Evolutionary conservation across 805 yeast species (phyloP).

Genomic region (Candida caryicola): DNA sequence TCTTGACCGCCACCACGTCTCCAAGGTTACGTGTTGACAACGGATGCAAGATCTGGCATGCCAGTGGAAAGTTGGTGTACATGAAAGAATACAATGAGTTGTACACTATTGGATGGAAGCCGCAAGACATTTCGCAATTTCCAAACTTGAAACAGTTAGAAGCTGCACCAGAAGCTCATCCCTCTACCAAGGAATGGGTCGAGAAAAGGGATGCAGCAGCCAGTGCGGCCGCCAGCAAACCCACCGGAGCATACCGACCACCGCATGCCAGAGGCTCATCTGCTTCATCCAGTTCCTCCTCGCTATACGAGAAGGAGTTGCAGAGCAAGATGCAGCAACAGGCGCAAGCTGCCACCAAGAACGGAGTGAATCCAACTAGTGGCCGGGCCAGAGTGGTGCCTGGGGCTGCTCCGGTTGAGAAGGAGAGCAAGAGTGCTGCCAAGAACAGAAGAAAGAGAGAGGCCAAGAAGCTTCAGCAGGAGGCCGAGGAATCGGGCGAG

Average conservation of each 20-base stretch:
- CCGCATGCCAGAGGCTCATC: constrained; percentile 78
- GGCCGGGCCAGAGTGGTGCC: constrained; percentile 47
- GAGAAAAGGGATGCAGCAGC: constrained; percentile 38
- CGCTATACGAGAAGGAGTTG: constrained; percentile 59
- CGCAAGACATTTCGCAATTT: constrained; percentile 52
- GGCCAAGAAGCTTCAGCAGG: constrained; percentile 38
- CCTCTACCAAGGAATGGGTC: constrained; percentile 60
- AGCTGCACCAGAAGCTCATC: constrained; percentile 66
- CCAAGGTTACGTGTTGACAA: constrained; percentile 97
- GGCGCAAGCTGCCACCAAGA: constrained; percentile 4
- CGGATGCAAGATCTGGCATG: constrained; percentile 92
- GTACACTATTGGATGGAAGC: constrained; percentile 81
- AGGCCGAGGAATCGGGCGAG: constrained; percentile 6
- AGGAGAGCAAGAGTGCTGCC: constrained; percentile 62
- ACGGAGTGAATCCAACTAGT: constrained; percentile 20
- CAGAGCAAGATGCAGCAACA: constrained; percentile 15
- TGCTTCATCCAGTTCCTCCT: constrained; percentile 25
- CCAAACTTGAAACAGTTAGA: constrained; percentile 51
- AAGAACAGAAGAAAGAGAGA: constrained; percentile 77
- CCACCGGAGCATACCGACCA: constrained; percentile 92
- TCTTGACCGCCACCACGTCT: constrained; percentile 93
- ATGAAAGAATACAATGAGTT: constrained; percentile 80
- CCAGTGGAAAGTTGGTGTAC: constrained; percentile 75
- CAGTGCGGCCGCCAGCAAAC: constrained; percentile 45
- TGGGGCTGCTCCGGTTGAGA: constrained; percentile 49